These are phyloP conservation scores for Fusarium incarnatum DNA, from an alignment of 2,329 filamentous ascomycete genomes.

Conservation along the genomic window DNA sequence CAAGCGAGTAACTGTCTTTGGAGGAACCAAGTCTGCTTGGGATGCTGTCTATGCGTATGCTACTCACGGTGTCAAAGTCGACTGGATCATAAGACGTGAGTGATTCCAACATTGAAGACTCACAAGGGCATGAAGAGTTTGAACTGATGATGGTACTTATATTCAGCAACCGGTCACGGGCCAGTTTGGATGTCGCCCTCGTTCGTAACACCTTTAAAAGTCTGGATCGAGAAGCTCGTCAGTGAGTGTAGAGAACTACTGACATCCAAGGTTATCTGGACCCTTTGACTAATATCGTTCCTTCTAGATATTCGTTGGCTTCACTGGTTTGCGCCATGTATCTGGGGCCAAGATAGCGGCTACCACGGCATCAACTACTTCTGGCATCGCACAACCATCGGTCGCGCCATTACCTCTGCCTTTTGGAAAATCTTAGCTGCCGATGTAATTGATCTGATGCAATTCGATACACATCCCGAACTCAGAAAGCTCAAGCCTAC, in stretches of 20 bases:
- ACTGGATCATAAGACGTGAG: neutral
- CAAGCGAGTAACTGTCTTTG: slow-evolving; percentile 60
- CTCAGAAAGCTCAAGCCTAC: slow-evolving; percentile 55
- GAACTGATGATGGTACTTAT: neutral
- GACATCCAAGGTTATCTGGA: accelerated
- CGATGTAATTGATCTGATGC: slow-evolving; percentile 59
- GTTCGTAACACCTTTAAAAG: neutral
- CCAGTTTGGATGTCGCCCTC: slow-evolving; percentile 16
- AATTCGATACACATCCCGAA: slow-evolving; percentile 57
- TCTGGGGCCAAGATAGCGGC: slow-evolving; percentile 4
- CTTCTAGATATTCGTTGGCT: neutral
- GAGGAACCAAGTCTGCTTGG: slow-evolving; percentile 67
- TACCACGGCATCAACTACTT: neutral
- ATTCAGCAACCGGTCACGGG: neutral
- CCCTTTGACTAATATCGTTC: accelerated
- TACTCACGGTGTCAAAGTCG: slow-evolving; percentile 44
- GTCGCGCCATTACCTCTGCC: neutral
- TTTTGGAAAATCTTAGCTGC: slow-evolving; percentile 62
- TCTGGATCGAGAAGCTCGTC: slow-evolving; percentile 1
- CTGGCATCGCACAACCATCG: neutral
- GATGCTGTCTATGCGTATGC: slow-evolving; percentile 66
- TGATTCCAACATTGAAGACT: accelerated
- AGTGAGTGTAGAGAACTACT: accelerated
- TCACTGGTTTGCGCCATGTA: slow-evolving; percentile 10
- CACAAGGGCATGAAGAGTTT: too few species aligned